These are phyloP conservation scores for Tuber indicum DNA, from an alignment of 495 filamentous ascomycete species.

Conservation along the genomic window DNA sequence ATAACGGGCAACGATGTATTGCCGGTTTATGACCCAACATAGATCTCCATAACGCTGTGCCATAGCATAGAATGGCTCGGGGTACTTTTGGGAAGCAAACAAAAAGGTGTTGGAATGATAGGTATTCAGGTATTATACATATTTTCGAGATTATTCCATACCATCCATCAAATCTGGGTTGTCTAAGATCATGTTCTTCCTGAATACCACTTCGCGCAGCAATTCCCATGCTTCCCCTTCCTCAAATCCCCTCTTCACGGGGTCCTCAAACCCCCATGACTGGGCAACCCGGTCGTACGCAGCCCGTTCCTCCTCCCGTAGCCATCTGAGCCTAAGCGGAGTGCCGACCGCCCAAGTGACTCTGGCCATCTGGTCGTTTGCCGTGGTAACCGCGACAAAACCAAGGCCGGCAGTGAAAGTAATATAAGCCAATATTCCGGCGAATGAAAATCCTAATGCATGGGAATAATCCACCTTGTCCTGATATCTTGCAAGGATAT, in stretches of 20 bases:
- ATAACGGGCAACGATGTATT: not conserved
- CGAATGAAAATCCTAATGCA: constrained; percentile 71
- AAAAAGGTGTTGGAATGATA: not conserved
- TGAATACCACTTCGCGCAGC: constrained; percentile 69
- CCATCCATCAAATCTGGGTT: constrained; percentile 78
- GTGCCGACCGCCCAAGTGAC: constrained; percentile 79
- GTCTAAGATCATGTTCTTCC: constrained; percentile 84
- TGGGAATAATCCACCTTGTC: too few species aligned
- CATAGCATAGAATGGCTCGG: not conserved
- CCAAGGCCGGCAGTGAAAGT: too few species aligned
- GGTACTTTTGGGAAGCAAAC: not conserved
- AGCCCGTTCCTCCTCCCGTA: constrained; percentile 84
- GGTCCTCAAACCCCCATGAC: constrained; percentile 82
- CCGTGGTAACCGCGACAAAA: too few species aligned
- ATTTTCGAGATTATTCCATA: too few species aligned
- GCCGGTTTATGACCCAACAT: not conserved
- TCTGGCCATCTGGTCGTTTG: constrained; percentile 93
- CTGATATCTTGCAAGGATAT: constrained; percentile 55
- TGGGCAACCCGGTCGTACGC: constrained; percentile 77
- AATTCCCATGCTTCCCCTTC: constrained; percentile 82
- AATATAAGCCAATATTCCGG: constrained; percentile 72
- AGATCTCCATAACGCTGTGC: not conserved
- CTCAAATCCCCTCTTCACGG: constrained; percentile 75
- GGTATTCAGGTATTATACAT: constrained; percentile 6
- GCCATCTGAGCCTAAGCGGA: constrained; percentile 76